Evolutionary conservation across 2,329 filamentous ascomycete genomes (phyloP).

Genomic region (Parastagonospora avenae): DNA sequence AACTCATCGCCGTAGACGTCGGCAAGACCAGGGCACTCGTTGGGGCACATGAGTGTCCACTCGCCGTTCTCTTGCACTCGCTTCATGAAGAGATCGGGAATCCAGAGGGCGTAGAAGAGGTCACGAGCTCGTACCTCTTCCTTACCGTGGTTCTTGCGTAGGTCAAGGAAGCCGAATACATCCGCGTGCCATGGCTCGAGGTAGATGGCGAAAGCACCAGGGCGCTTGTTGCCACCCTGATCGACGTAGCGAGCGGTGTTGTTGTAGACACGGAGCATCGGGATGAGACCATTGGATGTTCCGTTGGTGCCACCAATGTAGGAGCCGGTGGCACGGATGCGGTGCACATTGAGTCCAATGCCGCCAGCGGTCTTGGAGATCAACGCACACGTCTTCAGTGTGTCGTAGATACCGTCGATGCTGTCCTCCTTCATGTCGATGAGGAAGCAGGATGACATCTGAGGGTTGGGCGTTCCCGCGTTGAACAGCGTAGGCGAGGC

Average conservation of each 20-base stretch:
- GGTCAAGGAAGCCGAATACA: conserved; percentile 95
- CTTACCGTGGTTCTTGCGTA: conserved; percentile 99
- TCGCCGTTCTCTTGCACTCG: conserved; percentile 95
- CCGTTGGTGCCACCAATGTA: conserved; percentile 99
- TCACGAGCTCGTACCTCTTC: conserved; percentile 97
- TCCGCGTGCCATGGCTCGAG: conserved; percentile 99
- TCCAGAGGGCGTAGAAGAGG: conserved; percentile 97
- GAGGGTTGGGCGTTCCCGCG: conserved; percentile 90
- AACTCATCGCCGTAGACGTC: conserved; percentile 99
- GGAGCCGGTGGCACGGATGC: conserved; percentile 94
- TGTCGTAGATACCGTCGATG: conserved; percentile 99
- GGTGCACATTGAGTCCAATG: conserved; percentile 94
- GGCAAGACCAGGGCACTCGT: conserved; percentile 91
- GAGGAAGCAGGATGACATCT: conserved; percentile 97
- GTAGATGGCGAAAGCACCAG: conserved; percentile 98
- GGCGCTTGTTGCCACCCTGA: conserved; percentile 98
- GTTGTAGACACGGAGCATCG: conserved; percentile 99
- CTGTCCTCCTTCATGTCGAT: conserved; percentile 99
- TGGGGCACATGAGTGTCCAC: conserved; percentile 98
- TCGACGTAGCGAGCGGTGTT: conserved; percentile 99
- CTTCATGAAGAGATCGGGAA: conserved; percentile 99
- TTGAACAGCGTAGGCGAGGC: conserved; percentile 98
- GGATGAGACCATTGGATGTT: conserved; percentile 94
- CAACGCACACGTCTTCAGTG: conserved; percentile 98
- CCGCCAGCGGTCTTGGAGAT: conserved; percentile 99